These are phyloP conservation scores for Eimeria acervulina DNA, from an alignment of 169 alveolate genomes.

Conservation along the genomic window DNA sequence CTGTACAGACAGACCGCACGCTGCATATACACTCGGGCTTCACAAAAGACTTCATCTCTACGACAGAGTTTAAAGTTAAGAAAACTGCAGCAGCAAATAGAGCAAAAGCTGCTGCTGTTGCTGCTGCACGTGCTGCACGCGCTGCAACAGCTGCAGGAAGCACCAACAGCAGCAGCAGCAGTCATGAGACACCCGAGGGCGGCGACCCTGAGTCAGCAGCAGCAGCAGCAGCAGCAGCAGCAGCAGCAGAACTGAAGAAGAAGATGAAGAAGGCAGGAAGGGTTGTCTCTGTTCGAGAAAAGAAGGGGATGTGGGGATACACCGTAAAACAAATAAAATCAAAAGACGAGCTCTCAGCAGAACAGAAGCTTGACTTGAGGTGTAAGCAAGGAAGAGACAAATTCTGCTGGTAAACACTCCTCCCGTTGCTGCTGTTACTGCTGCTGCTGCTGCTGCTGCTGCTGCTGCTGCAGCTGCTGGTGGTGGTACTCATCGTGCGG, in stretches of 20 bases:
- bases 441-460: not conserved
- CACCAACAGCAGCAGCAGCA: not conserved
- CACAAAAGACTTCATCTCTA: constrained; percentile 84
- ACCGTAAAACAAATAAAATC: constrained; percentile 72
- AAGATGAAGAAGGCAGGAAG: constrained; percentile 44
- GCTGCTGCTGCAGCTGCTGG: not conserved
- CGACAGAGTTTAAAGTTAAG: constrained; percentile 79
- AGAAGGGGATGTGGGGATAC: constrained; percentile 86
- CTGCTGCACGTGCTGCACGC: too few species aligned
- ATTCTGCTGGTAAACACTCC: constrained; percentile 87
- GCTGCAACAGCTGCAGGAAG: too few species aligned
- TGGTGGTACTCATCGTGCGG: too few species aligned
- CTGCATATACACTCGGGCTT: constrained; percentile 81
- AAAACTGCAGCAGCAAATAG: not conserved
- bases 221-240: constrained; percentile 51
- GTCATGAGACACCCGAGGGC: not conserved
- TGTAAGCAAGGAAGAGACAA: constrained; percentile 89
- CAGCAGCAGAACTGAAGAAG: constrained; percentile 40
- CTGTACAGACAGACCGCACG: constrained; percentile 83
- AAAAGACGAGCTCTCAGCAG: constrained; percentile 85
- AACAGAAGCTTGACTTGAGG: constrained; percentile 86
- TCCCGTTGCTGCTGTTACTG: not conserved
- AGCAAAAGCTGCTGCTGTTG: not conserved
- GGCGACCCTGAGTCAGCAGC: constrained; percentile 3
- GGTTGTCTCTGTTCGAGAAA: constrained; percentile 84